Percentiles rank a stretch among this genome's conserved stretches.
Conservation (phyloP, 2,329 filamentous ascomycete genomes). For the Achaetomium macrosporum region DNA sequence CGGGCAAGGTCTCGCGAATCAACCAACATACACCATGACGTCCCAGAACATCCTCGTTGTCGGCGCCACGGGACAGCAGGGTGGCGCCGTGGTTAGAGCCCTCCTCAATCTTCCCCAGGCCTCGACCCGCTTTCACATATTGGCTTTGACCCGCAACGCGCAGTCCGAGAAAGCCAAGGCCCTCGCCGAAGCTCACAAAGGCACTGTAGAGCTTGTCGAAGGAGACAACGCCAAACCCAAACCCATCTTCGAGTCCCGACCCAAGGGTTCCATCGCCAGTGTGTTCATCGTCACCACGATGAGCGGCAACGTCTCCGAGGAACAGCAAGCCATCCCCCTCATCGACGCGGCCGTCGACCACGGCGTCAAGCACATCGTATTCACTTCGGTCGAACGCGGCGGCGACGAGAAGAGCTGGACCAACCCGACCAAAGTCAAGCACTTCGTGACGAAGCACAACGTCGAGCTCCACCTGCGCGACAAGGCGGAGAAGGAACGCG, state of each 20-base stretch:
- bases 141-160: conserved; percentile 26
- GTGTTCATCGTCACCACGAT: conserved; percentile 33
- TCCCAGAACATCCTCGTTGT: conserved; percentile 30
- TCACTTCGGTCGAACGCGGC: conserved; percentile 29
- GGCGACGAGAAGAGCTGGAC: conserved; percentile 27
- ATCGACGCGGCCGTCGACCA: conserved; percentile 31
- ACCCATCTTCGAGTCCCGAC: conserved; percentile 31
- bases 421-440: conserved; percentile 26
- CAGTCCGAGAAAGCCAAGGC: conserved; percentile 27
- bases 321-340: conserved; percentile 31
- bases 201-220: conserved; percentile 30
- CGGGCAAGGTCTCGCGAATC: not conserved
- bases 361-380: conserved; percentile 30
- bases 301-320: conserved; percentile 28
- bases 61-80: conserved; percentile 35
- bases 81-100: conserved; percentile 25
- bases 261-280: conserved; percentile 26
- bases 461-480: conserved; percentile 54
- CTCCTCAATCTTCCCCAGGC: conserved; percentile 25
- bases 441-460: conserved; percentile 44
- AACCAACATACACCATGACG: conserved; percentile 14
- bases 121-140: conserved; percentile 16
- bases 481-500: conserved; percentile 19
- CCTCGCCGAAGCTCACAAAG: conserved; percentile 33
- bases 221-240: conserved; percentile 30